A percentile compares a stretch with the other conserved stretches of the same genome.
Conservation (phyloP, 2,329 filamentous ascomycete species). For the Trichoderma harzianum region DNA sequence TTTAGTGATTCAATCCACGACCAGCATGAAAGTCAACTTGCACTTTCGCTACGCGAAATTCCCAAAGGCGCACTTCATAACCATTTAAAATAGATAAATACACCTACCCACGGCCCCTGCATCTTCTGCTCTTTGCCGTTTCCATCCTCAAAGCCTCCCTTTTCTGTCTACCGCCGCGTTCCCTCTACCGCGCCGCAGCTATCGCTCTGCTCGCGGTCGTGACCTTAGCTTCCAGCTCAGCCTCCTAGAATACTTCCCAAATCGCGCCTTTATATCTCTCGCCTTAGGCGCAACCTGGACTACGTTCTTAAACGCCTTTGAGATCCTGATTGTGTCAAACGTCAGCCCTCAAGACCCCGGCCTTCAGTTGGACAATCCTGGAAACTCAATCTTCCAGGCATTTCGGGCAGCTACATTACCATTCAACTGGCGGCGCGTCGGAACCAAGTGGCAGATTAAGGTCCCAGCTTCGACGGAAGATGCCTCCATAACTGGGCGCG, state of each 20-base stretch:
- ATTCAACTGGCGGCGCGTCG: conserved; percentile 1
- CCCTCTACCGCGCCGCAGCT: neutral
- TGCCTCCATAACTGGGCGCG: neutral
- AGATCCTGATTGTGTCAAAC: neutral
- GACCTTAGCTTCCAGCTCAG: neutral
- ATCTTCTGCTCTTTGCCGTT: neutral
- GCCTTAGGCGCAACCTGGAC: neutral
- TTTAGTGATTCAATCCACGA: neutral
- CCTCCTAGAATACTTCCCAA: neutral
- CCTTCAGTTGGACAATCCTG: neutral
- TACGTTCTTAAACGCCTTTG: neutral
- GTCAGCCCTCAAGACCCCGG: neutral
- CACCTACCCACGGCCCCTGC: neutral
- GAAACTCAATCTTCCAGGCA: neutral
- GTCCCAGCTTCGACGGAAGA: neutral
- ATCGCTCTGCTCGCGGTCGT: neutral
- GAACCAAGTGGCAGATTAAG: neutral
- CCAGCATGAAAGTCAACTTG: neutral
- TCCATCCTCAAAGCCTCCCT: neutral
- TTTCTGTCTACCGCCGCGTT: neutral
- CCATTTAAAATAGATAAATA: neutral
- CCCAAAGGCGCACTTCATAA: neutral
- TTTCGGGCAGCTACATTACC: neutral
- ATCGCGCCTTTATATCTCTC: neutral
- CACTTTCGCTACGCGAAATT: neutral